phyloP scores from a whole-genome alignment of 306 rosid genomes.

The Styphnolobium japonicum region DNA sequence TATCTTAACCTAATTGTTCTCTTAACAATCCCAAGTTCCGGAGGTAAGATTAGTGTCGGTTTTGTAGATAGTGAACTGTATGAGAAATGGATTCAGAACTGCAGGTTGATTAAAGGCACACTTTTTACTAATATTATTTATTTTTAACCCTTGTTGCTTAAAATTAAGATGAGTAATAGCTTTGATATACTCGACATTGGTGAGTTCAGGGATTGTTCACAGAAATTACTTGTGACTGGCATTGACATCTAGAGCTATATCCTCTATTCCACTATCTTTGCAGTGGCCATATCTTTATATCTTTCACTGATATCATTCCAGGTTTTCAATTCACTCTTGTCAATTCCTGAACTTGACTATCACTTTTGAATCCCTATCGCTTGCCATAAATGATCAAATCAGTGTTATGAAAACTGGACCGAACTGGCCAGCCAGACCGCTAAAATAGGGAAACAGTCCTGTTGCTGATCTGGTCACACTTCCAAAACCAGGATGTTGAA shows the following conservation, averaged over 20 bases:
- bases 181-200: neutral
- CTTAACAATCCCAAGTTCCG: neutral
- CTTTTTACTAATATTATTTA: neutral
- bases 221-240: neutral
- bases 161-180: neutral
- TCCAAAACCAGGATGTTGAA: too few species aligned
- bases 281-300: neutral
- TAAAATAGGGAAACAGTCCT: too few species aligned
- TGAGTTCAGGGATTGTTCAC: neutral
- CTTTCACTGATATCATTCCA: neutral
- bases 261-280: neutral
- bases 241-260: neutral
- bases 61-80: neutral
- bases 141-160: neutral
- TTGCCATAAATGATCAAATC: neutral
- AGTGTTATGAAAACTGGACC: too few species aligned
- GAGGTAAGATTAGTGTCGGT: neutral
- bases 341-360: neutral
- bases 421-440: too few species aligned
- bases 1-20: neutral
- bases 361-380: neutral
- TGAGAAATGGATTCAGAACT: neutral
- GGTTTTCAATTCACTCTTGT: neutral
- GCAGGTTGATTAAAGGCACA: neutral
- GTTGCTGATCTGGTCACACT: too few species aligned